Base-by-base conservation (phyloP, 306 rosid genomes). In the Quercus rubra region DNA sequence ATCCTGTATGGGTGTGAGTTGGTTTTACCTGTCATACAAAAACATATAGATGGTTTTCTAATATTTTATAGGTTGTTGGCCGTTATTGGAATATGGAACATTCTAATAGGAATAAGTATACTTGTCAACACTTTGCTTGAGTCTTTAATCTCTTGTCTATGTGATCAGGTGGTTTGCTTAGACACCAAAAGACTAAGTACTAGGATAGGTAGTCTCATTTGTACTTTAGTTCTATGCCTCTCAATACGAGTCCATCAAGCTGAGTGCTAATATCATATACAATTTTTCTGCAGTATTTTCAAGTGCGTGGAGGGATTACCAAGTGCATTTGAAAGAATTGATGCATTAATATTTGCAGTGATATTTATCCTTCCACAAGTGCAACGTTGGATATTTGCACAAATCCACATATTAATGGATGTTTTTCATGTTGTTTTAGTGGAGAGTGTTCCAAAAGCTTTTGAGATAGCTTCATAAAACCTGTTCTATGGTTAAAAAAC, bases 241-340 rank as follows among this genome's bases (percentile, higher is more conserved):
- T 27, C 77, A 55, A 21, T 66, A 52, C 59, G 90, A 71, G 85
- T 86, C 78, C 79, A 74, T 74, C 79, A 59, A 70, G 80, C 46
- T 80, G 76, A 67, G 85, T 81, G 87, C 90, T 87, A 84, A 87
- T 87, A 68, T 80, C 81, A 76, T 74, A 76, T 66, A 87, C 79
- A 87, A 84, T 73, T 84, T 84, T 84, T 84, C 80, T 87, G 90
- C 90, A 87, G 90, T 87, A 79, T 82, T 82, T 79, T 83, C 82
- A 75, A 82, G 67, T 83, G 84, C 83, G 73, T 87, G 87, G 90
- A 84, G 80, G 86, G 86, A 81, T 84, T 81, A 72, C 82, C 83
- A 81, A 81, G 78, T 83, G 77, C 79, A 21, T 77, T 62, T 79
- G 68, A 78, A 81, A 81, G 81, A 78, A 83, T 85, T 75, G 86